Base-by-base conservation (phyloP, 2,329 filamentous ascomycete species). In the Phialophora expanda region DNA sequence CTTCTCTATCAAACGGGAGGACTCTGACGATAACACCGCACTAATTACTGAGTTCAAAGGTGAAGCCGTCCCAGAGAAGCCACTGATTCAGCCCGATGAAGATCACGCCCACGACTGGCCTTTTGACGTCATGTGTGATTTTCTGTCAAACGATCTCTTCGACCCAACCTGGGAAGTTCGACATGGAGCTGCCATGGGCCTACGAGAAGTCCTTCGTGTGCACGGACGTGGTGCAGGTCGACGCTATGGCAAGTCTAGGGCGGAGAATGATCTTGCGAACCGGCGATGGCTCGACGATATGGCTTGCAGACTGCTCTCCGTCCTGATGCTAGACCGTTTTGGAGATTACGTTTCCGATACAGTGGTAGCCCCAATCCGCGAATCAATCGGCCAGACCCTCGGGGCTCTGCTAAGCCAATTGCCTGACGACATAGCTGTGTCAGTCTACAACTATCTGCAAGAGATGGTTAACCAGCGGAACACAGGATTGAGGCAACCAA, bases 331-430 rank as follows among this genome's bases (percentile, higher is more conserved):
- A 17, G 95, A 99, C 79, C 89, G 93, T 61, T 99, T 99, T 75
- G 96, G 93, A 64, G 95, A 99, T 75, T 99, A 97, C 80, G 95
- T 96, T 66, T 97, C 93, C 4, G 95, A 99, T 77, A 99, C 92
- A 61, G 96, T 96, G 0, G 93, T 99, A 48, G 95, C 95, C 0
- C 95, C 95, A 0, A 97, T 99, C 69, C 86, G 95, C 70, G 95
- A 99, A 80, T 97, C 93, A 0, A 91, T 96, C 48, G 95, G 95
- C 54, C 95, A 99, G 78, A 94, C 93, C 2, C 83, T 99, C 14
- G 96, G 94, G 72, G 92, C 94, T 12, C 87, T 96, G 14, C 82
- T 99, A 61, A 92, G 91, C 70, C 92, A 97, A 76, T 84, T 99
- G 6, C 89, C 92, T 0, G 82, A 89, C 1, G 82, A 85, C 17